phyloP scores from a whole-genome alignment of 2,329 filamentous ascomycete genomes.

The Fusarium chuoi region DNA sequence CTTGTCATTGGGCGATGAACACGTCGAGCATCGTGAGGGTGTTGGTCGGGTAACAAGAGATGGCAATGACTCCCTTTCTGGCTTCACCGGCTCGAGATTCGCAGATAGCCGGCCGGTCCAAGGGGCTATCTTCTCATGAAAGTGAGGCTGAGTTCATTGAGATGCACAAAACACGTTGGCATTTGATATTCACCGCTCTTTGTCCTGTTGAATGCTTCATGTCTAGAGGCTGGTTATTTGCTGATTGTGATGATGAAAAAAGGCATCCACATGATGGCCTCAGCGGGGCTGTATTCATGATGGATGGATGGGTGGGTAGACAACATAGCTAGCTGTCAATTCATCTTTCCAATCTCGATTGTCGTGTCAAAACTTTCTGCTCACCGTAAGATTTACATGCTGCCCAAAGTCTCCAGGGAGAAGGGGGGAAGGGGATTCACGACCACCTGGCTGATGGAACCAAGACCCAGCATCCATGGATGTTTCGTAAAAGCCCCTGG shows the following conservation, averaged over 20 bases:
- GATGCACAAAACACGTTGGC: neutral
- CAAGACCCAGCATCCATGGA: neutral
- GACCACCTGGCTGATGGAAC: neutral
- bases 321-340: neutral
- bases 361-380: neutral
- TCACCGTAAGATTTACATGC: neutral
- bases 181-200: slow-evolving; percentile 18
- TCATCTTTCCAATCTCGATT: neutral
- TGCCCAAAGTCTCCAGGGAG: neutral
- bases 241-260: slow-evolving; percentile 7
- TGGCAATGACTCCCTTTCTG: slow-evolving; percentile 1
- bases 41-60: slow-evolving; percentile 13
- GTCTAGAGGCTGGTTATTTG: neutral
- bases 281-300: slow-evolving; percentile 12
- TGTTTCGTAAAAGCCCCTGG: neutral
- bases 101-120: neutral
- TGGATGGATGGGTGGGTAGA: slow-evolving; percentile 19
- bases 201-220: neutral
- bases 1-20: neutral
- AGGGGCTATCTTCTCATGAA: neutral
- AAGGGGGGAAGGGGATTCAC: neutral
- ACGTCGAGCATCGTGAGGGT: slow-evolving; percentile 5
- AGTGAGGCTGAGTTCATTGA: slow-evolving; percentile 18
- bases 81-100: slow-evolving; percentile 17
- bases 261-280: slow-evolving; percentile 30